Base-by-base conservation (phyloP, 129 eudicot species). In the Lactuca saligna region DNA sequence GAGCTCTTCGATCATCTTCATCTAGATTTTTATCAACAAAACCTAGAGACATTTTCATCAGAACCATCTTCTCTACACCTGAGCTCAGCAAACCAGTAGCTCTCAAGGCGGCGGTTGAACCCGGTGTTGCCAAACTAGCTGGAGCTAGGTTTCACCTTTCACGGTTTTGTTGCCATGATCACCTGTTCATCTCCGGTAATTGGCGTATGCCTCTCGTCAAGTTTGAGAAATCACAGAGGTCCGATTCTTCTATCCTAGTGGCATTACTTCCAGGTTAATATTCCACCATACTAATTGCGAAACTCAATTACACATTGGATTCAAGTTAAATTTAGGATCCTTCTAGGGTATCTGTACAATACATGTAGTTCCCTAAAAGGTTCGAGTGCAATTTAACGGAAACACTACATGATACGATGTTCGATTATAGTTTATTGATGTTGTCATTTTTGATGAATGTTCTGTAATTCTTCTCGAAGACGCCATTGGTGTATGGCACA, bases 191-290 rank as follows among this genome's bases (percentile, higher is more conserved):
- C 41, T 31, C 68, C 44, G 46, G 14, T 58, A 69, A 54, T 25
- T 56, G 41, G 56, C 41, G 3, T 41, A 39, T 35, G 53, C 62
- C 13, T 54, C 37, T 68, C 2, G 1, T 54, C 62, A 35, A 68
- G 51, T 9, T 39, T 17, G 54, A 69, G 39, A 55, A 39, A 6
- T 67, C 65, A 11, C 66, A 58, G 66, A 70, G 48, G 33, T 29
- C 49, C 34, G 11, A 6, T 71, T 37, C 53, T 50, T 61, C 61
- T 49, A 71, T 35, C 68, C 53, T 34, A 71, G 6, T 8, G 61
- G 53, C 68, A 34, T 60, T 71, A 50, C 69, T 71, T 71, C 54
- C 76, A 71, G 76, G 76, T 71, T 48, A 48, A 0, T 56, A 38
- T 17, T 54, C 38, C 53, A 29, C 10, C 41, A 35, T 32, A 31